These are phyloP conservation scores for Excoecaria cochinchinensis DNA, from an alignment of 345 rosid species.

Conservation along the genomic window DNA sequence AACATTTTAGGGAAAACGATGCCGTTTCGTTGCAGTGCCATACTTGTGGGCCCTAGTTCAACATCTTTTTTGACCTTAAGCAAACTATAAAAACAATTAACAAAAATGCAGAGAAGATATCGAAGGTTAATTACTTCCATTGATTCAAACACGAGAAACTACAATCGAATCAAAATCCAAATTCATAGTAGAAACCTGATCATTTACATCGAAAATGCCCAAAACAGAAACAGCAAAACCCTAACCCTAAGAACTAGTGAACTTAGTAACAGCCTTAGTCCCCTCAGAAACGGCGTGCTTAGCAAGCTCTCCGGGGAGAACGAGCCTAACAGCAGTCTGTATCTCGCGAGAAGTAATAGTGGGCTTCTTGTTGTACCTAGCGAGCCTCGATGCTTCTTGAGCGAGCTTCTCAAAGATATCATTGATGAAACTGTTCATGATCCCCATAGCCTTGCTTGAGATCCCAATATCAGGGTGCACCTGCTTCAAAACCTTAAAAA, in stretches of 20 bases:
- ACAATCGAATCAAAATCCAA: background rate
- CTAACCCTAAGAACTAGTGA: constrained; percentile 27
- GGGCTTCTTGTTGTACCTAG: constrained; percentile 31
- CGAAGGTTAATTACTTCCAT: background rate
- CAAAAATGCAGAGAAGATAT: background rate
- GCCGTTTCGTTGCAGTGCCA: no score
- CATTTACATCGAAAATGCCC: background rate
- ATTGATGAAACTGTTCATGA: constrained; percentile 29
- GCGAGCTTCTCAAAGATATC: constrained; percentile 32
- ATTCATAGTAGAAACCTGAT: background rate
- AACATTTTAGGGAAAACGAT: background rate
- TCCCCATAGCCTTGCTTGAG: constrained; percentile 32
- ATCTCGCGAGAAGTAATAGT: constrained; percentile 32
- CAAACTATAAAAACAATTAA: background rate
- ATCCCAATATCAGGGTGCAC: constrained; percentile 31
- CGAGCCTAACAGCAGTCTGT: constrained; percentile 28
- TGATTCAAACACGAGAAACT: background rate
- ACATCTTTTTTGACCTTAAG: background rate
- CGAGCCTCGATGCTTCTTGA: constrained; percentile 25
- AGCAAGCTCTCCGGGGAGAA: constrained; percentile 30
- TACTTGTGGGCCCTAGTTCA: background rate
- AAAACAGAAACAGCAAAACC: background rate
- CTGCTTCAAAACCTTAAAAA: constrained; percentile 31
- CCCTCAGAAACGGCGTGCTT: constrained; percentile 35
- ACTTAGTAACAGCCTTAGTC: constrained; percentile 34